Evolutionary conservation across 768 basidiomycete species (phyloP).

Genomic region (Trametes cubensis): DNA sequence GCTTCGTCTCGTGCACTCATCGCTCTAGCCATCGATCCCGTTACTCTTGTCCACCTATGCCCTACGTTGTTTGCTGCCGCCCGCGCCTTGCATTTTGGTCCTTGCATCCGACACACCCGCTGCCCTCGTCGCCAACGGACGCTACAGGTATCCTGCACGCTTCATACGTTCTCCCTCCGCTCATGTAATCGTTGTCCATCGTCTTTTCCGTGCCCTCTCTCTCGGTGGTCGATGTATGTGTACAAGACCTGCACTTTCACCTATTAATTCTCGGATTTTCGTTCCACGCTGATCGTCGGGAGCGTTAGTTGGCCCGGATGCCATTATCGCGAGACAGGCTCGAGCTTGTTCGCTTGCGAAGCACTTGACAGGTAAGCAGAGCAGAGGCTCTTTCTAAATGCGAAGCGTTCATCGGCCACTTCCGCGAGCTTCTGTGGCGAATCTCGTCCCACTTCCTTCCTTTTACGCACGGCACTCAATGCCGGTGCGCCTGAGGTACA

Average conservation of each 20-base stretch:
- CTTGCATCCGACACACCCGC: slow-evolving; percentile 1
- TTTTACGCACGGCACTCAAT: too few relatives aligned
- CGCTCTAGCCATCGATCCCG: neutral
- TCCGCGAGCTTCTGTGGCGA: too few relatives aligned
- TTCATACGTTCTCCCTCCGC: neutral
- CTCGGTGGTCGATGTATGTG: slow-evolving; percentile 26
- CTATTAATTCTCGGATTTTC: slow-evolving; percentile 17
- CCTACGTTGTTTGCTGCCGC: slow-evolving; percentile 11
- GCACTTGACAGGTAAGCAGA: too few relatives aligned
- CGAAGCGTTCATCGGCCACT: too few relatives aligned
- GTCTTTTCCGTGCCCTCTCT: slow-evolving; percentile 1
- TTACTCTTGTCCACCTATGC: neutral
- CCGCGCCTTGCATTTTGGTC: slow-evolving; percentile 12
- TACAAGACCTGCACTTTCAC: slow-evolving; percentile 10
- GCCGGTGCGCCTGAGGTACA: too few relatives aligned
- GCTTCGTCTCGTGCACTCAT: slow-evolving; percentile 3
- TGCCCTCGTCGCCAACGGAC: slow-evolving; percentile 6
- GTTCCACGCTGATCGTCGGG: neutral
- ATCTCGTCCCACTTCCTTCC: too few relatives aligned
- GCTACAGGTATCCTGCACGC: slow-evolving; percentile 7
- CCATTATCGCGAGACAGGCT: too few relatives aligned
- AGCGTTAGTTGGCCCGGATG: neutral
- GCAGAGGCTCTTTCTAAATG: too few relatives aligned
- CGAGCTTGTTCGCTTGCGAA: too few relatives aligned
- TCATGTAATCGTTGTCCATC: slow-evolving; percentile 18